A percentile compares a stretch with the other conserved stretches of the same genome.
These are phyloP conservation scores for Geranium rotundifolium DNA, from an alignment of 345 rosid species.

Conservation along the genomic window DNA sequence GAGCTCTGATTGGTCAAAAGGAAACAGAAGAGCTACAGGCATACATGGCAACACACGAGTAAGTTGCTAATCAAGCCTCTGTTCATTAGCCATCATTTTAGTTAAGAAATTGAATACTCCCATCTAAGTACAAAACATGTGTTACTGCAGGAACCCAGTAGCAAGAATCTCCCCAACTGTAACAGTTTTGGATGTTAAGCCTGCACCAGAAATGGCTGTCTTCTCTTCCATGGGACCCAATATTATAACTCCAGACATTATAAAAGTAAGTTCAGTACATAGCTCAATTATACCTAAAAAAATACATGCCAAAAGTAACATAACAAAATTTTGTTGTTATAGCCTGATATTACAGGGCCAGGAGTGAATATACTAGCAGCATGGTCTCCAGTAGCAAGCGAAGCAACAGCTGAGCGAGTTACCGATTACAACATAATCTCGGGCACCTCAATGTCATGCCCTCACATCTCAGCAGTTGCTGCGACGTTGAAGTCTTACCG, in stretches of 20 bases:
- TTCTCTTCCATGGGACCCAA: constrained; percentile 45
- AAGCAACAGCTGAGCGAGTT: constrained; percentile 10
- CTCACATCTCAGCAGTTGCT: constrained; percentile 37
- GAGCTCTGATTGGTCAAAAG: constrained; percentile 22
- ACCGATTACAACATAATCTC: constrained; percentile 32
- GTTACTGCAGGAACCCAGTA: constrained; percentile 20
- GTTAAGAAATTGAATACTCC: not conserved
- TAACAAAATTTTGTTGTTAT: not conserved
- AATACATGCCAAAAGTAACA: not conserved
- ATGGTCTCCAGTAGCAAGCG: constrained; percentile 34
- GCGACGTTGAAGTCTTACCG: constrained; percentile 30
- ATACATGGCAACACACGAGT: constrained; percentile 28
- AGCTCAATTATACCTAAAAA: too few relatives aligned
- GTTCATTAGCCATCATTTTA: constrained; percentile 9
- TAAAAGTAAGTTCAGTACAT: constrained; percentile 21
- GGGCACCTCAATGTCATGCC: constrained; percentile 46
- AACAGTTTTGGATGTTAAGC: constrained; percentile 21
- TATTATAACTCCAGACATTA: constrained; percentile 28
- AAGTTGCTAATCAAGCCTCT: constrained; percentile 8
- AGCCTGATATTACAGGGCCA: constrained; percentile 42
- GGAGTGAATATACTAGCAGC: constrained; percentile 41
- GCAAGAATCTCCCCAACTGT: constrained; percentile 27
- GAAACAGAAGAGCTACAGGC: constrained; percentile 31
- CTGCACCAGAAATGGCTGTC: constrained; percentile 30
- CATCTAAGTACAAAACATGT: not conserved